Percentiles rank a stretch among this genome's conserved stretches.
Conservation (phyloP, 2,329 filamentous ascomycete species). For the Parastagonospora avenae region DNA sequence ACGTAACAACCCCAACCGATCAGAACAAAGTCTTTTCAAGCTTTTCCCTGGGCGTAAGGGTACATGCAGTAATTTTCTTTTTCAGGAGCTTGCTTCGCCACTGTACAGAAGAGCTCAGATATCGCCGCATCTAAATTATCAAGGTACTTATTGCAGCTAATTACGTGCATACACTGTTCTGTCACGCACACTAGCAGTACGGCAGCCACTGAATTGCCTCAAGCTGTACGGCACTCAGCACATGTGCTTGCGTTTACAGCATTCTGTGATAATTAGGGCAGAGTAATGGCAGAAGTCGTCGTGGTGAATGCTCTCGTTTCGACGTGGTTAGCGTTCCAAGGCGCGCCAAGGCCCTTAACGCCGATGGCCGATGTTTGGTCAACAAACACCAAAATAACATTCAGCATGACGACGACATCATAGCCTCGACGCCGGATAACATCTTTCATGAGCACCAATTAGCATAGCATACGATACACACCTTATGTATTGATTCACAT, state of each 20-base stretch:
- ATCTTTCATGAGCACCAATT: constrained; percentile 12
- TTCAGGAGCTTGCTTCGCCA: too few relatives aligned
- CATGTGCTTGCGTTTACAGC: neutral
- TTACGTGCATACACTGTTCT: too few relatives aligned
- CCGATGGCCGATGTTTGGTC: constrained; percentile 21
- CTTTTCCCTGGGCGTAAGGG: too few relatives aligned
- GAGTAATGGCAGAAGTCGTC: neutral
- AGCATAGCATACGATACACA: constrained; percentile 8
- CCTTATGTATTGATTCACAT: constrained; percentile 22
- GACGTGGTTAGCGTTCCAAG: neutral
- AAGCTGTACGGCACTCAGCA: too few relatives aligned
- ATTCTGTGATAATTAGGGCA: neutral
- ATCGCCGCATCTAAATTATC: too few relatives aligned
- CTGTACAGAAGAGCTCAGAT: too few relatives aligned
- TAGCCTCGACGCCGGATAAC: neutral
- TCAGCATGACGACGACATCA: constrained; percentile 1
- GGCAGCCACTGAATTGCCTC: too few relatives aligned
- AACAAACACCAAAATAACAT: constrained; percentile 14
- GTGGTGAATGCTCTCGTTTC: neutral
- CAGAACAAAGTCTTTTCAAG: too few relatives aligned
- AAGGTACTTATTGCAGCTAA: too few relatives aligned
- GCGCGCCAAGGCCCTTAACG: neutral
- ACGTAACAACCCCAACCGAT: too few relatives aligned
- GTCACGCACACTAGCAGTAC: too few relatives aligned
- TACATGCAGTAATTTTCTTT: too few relatives aligned